phyloP scores from a whole-genome alignment of 768 basidiomycete species.

The Panellus pusillus region DNA sequence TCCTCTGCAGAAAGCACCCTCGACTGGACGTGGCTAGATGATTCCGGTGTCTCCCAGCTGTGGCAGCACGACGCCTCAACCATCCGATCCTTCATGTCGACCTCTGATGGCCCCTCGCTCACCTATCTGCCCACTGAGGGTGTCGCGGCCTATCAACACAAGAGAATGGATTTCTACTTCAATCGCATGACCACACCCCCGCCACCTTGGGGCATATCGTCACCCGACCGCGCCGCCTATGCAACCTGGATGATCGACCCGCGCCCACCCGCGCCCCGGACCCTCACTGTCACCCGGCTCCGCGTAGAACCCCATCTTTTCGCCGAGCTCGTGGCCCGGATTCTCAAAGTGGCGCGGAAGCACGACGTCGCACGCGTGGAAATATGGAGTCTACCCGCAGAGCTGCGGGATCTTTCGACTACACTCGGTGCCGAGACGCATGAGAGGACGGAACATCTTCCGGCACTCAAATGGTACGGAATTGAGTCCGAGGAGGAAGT shows the following conservation, averaged over 20 bases:
- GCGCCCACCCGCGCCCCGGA: slow-evolving; percentile 28
- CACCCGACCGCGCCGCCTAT: slow-evolving; percentile 22
- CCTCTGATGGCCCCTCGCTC: slow-evolving; percentile 26
- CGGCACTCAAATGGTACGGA: slow-evolving; percentile 54
- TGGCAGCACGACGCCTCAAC: slow-evolving; percentile 41
- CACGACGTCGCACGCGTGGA: slow-evolving; percentile 41
- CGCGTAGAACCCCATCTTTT: slow-evolving; percentile 32
- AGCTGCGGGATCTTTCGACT: slow-evolving; percentile 30
- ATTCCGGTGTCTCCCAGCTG: slow-evolving; percentile 34
- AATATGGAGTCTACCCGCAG: slow-evolving; percentile 44
- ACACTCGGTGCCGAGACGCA: slow-evolving; percentile 31
- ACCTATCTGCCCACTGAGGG: slow-evolving; percentile 46
- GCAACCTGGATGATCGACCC: slow-evolving; percentile 49
- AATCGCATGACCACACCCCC: slow-evolving; percentile 18
- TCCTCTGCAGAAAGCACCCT: not conserved
- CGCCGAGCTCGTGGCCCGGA: slow-evolving; percentile 31
- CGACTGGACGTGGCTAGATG: slow-evolving; percentile 36
- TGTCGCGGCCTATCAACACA: slow-evolving; percentile 47
- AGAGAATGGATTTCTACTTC: slow-evolving; percentile 30
- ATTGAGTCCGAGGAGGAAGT: slow-evolving; percentile 31
- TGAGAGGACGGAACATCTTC: slow-evolving; percentile 39
- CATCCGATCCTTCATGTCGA: slow-evolving; percentile 33
- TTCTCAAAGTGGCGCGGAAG: slow-evolving; percentile 36
- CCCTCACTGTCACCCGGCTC: slow-evolving; percentile 48
- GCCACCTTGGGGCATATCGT: slow-evolving; percentile 33